Conservation (phyloP, 106 monocot species). For the Platanthera guangdongensis region DNA sequence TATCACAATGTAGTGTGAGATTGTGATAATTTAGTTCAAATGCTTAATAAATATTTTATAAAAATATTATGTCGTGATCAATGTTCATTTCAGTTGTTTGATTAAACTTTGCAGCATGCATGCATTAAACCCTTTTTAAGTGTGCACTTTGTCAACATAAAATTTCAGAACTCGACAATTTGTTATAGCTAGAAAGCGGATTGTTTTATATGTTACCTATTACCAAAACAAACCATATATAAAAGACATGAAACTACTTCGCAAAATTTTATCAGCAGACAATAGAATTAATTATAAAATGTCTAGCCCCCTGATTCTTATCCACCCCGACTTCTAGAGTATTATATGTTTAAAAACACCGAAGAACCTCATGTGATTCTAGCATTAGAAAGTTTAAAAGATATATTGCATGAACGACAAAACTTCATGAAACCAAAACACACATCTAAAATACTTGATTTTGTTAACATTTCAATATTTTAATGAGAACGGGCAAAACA, state of each 20-base stretch:
- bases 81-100: neutral
- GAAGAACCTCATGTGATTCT: neutral
- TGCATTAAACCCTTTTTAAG: neutral
- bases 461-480: neutral
- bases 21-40: neutral
- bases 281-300: neutral
- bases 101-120: neutral
- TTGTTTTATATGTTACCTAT: neutral
- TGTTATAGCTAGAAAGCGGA: neutral
- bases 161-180: neutral
- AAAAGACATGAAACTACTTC: too few relatives aligned
- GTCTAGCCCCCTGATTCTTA: neutral
- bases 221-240: neutral
- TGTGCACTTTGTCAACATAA: neutral
- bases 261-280: neutral
- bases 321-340: neutral
- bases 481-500: neutral
- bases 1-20: neutral
- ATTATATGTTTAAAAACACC: neutral
- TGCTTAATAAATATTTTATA: neutral
- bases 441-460: too few relatives aligned
- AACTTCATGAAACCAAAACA: neutral
- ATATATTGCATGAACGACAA: neutral
- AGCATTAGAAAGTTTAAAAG: neutral
- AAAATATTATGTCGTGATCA: neutral